Conservation (phyloP, 495 filamentous ascomycete species). For the Cercophora newfieldiana region DNA sequence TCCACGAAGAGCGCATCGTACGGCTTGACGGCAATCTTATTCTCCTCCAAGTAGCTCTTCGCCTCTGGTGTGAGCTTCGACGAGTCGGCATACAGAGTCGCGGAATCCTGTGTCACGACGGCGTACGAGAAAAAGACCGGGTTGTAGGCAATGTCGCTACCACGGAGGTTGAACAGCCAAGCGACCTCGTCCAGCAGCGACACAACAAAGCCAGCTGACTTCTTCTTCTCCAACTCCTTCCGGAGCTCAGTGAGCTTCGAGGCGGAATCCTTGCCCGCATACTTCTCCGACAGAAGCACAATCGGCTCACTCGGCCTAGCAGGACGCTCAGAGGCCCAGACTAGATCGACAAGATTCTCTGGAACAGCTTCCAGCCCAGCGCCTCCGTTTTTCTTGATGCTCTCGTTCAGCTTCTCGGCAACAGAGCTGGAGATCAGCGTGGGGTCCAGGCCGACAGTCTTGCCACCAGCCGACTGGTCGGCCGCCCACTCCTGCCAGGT, state of each 20-base stretch:
- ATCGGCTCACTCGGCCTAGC: conserved; percentile 73
- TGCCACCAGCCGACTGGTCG: conserved; percentile 79
- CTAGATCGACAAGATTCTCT: conserved; percentile 81
- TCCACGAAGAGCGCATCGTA: conserved; percentile 85
- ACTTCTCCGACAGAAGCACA: conserved; percentile 67
- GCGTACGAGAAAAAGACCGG: conserved; percentile 99
- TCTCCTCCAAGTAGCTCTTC: conserved; percentile 67
- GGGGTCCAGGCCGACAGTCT: conserved; percentile 89
- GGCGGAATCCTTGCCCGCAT: conserved; percentile 77
- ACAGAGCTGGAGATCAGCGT: conserved; percentile 81
- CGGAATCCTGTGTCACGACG: conserved; percentile 76
- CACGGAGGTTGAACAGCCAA: conserved; percentile 96
- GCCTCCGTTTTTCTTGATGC: conserved; percentile 85
- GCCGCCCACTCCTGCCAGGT: conserved; percentile 98
- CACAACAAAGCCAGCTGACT: conserved; percentile 81
- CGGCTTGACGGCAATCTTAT: conserved; percentile 71
- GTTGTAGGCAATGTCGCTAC: conserved; percentile 97
- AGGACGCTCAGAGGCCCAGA: conserved; percentile 79
- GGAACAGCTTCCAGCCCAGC: conserved; percentile 68
- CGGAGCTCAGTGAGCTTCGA: conserved; percentile 85
- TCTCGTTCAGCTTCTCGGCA: conserved; percentile 83
- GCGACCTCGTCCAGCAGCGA: conserved; percentile 98
- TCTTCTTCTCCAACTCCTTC: conserved; percentile 91
- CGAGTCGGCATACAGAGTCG: conserved; percentile 81
- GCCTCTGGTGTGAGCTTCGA: conserved; percentile 73